Percentiles rank a stretch among this genome's conserved stretches.
These are phyloP conservation scores for Thuidium tamariscinum DNA, from an alignment of 225 moss, liverwort and hornwort genomes.

Conservation along the genomic window DNA sequence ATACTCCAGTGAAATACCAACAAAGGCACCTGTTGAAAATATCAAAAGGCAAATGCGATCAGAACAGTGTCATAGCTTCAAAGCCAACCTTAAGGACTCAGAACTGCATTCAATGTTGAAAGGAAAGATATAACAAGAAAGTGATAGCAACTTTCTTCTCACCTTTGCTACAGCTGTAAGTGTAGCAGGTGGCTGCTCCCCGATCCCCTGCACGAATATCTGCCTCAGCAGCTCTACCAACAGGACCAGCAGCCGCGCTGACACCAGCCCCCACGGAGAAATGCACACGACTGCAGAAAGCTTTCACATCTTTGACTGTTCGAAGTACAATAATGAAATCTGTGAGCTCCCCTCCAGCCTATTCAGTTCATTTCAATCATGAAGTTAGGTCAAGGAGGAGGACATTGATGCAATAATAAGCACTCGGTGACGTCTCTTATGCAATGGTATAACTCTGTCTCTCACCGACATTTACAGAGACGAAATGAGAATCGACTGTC, in stretches of 20 bases:
- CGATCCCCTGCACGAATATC: constrained; percentile 91
- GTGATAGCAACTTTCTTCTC: neutral
- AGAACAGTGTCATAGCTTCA: neutral
- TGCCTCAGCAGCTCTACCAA: constrained; percentile 88
- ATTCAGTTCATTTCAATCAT: neutral
- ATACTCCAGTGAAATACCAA: constrained; percentile 86
- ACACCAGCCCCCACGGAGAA: constrained; percentile 93
- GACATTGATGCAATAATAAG: neutral
- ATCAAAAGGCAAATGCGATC: neutral
- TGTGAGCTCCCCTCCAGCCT: constrained; percentile 94
- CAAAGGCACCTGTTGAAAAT: constrained; percentile 61
- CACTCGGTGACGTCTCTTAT: neutral
- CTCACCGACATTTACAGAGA: neutral
- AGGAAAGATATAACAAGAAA: neutral
- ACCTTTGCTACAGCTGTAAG: constrained; percentile 98
- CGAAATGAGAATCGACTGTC: neutral
- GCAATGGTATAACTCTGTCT: neutral
- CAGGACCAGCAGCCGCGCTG: constrained; percentile 94
- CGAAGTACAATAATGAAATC: constrained; percentile 91
- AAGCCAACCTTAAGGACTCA: neutral
- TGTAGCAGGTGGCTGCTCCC: constrained; percentile 89
- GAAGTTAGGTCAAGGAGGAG: neutral
- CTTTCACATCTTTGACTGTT: constrained; percentile 80
- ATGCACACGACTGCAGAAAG: constrained; percentile 86
- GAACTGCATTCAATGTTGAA: neutral